These are phyloP conservation scores for Nemania sp. DNA, from an alignment of 2,329 filamentous ascomycete genomes.

Conservation along the genomic window DNA sequence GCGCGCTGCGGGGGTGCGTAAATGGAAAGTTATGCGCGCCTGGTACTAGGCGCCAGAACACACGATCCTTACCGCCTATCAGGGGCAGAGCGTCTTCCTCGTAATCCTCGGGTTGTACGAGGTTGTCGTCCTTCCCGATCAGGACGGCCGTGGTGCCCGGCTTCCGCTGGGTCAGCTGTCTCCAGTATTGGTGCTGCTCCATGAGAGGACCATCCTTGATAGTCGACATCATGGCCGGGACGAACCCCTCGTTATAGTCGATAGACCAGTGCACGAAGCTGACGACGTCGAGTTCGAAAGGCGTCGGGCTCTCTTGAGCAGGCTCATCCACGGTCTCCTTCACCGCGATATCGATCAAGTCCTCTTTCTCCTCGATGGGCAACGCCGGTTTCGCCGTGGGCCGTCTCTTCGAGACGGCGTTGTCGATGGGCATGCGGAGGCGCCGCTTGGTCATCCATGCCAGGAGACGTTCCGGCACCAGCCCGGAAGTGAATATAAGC, in stretches of 20 bases:
- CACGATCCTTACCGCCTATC: conserved; percentile 53
- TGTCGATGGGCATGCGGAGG: conserved; percentile 56
- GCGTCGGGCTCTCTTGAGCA: conserved; percentile 33
- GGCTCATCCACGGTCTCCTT: conserved; percentile 47
- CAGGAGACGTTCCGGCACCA: conserved; percentile 58
- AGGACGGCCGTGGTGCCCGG: conserved; percentile 55
- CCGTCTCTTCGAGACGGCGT: conserved; percentile 38
- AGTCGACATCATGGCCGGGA: conserved; percentile 63
- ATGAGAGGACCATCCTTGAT: conserved; percentile 59
- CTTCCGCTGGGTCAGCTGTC: conserved; percentile 48
- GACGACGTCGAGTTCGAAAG: conserved; percentile 54
- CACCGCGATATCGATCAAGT: conserved; percentile 46
- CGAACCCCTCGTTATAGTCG: conserved; percentile 59
- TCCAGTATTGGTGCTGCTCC: conserved; percentile 57
- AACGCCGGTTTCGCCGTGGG: conserved; percentile 24
- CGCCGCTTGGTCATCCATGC: conserved; percentile 52
- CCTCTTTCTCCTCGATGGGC: conserved; percentile 36
- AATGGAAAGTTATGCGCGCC: conserved; percentile 67
- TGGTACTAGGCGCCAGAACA: conserved; percentile 56
- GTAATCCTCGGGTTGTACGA: conserved; percentile 58
- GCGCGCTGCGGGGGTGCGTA: conserved; percentile 52
- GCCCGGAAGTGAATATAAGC: conserved; percentile 58
- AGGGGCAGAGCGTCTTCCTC: conserved; percentile 54
- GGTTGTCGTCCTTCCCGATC: conserved; percentile 55
- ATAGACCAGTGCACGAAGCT: conserved; percentile 64